Evolutionary conservation across 257 asterid genomes (phyloP).

Genomic region (Penstemon newberryi): DNA sequence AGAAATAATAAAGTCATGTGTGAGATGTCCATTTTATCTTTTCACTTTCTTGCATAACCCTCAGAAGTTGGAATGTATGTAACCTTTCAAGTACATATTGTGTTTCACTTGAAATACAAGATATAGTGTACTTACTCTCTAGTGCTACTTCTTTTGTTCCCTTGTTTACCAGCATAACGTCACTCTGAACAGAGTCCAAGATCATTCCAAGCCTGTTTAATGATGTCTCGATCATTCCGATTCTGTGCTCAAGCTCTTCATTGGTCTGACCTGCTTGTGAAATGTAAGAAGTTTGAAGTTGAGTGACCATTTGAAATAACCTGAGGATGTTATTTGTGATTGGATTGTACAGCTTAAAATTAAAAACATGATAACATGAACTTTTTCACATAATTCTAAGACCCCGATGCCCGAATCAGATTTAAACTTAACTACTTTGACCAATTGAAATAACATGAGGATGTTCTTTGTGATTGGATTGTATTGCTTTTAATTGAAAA

Average conservation of each 20-base stretch:
- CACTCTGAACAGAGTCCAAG: constrained; percentile 86
- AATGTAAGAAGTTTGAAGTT: constrained; percentile 27
- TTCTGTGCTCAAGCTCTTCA: constrained; percentile 84
- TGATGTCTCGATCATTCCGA: constrained; percentile 82
- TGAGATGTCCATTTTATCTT: background rate
- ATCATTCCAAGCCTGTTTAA: constrained; percentile 76
- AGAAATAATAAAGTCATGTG: constrained; percentile 21
- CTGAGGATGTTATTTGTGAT: constrained; percentile 6
- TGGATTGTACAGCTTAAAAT: background rate
- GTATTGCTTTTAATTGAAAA: background rate
- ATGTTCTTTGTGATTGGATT: background rate
- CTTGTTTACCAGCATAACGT: constrained; percentile 81
- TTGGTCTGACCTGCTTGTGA: constrained; percentile 60
- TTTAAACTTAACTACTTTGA: background rate
- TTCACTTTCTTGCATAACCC: constrained; percentile 19
- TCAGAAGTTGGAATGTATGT: constrained; percentile 2
- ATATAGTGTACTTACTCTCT: constrained; percentile 58
- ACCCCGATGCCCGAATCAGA: no score
- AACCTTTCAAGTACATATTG: constrained; percentile 14
- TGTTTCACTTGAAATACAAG: constrained; percentile 15
- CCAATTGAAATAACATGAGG: constrained; percentile 17
- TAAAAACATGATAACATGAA: background rate
- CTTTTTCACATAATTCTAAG: background rate
- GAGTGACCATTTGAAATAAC: constrained; percentile 16
- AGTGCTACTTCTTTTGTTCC: constrained; percentile 73